Percentiles rank a stretch among this genome's conserved stretches.
Conservation (phyloP, 2,329 filamentous ascomycete genomes). For the Emergomyces pasteurianus region DNA sequence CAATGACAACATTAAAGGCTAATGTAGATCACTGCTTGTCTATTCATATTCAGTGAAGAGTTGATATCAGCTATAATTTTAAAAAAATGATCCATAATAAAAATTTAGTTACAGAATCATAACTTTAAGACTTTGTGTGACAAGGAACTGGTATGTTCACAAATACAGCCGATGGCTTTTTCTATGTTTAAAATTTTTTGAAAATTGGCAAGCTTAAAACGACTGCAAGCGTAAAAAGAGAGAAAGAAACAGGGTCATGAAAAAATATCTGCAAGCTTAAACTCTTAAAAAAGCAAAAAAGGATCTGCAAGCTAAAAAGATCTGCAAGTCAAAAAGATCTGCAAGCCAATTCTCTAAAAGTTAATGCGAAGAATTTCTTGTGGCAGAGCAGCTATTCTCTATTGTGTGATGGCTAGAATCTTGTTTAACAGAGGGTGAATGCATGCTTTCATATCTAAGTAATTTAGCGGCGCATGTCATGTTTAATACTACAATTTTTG, state of each 20-base stretch:
- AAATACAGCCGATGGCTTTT: not conserved
- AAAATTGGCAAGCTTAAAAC: not conserved
- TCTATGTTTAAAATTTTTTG: not conserved
- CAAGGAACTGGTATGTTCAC: not conserved
- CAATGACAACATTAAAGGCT: not conserved
- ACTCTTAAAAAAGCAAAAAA: not conserved
- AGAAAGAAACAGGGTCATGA: not conserved
- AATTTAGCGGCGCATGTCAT: constrained; percentile 2
- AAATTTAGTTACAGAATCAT: not conserved
- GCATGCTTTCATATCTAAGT: not conserved
- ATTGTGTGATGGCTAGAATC: not conserved
- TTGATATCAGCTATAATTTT: not conserved
- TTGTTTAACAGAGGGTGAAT: not conserved
- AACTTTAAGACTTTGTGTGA: not conserved
- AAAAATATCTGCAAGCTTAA: not conserved
- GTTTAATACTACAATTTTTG: constrained; percentile 1
- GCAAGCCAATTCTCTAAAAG: not conserved
- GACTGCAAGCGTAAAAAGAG: not conserved
- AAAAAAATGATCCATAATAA: not conserved
- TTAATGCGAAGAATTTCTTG: not conserved
- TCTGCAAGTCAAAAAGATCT: not conserved
- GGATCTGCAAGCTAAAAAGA: not conserved
- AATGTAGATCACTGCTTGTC: not conserved
- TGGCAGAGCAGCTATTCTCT: not conserved
- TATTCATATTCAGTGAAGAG: not conserved